phyloP scores from a whole-genome alignment of 805 yeast species.

The Starmera caribaea region DNA sequence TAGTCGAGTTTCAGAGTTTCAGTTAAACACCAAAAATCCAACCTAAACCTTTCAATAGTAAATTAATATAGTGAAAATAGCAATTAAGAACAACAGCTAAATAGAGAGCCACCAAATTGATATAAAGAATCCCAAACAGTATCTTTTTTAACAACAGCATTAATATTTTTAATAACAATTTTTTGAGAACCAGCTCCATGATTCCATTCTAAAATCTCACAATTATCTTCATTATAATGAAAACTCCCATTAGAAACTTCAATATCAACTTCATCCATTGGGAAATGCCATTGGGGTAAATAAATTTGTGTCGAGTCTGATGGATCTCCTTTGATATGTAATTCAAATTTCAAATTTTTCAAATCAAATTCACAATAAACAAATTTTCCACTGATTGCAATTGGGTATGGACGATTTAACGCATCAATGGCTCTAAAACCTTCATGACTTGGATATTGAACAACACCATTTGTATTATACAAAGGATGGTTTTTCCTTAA shows the following conservation, averaged over 20 bases:
- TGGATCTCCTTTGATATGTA: slow-evolving; percentile 32
- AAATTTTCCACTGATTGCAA: slow-evolving; percentile 53
- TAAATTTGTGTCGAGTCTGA: slow-evolving; percentile 47
- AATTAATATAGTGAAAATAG: no score
- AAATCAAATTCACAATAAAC: slow-evolving; percentile 50
- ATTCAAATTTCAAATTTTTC: slow-evolving; percentile 31
- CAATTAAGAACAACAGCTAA: no score
- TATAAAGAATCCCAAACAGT: neutral
- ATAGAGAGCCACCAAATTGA: no score
- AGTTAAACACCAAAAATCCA: no score
- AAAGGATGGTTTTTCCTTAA: neutral
- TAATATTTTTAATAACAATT: slow-evolving; percentile 15
- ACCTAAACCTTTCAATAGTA: no score
- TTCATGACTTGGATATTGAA: slow-evolving; percentile 16
- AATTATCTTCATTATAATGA: slow-evolving; percentile 34
- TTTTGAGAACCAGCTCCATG: slow-evolving; percentile 38
- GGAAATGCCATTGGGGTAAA: slow-evolving; percentile 69
- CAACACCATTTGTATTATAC: neutral
- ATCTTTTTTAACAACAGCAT: neutral
- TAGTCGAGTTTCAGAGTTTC: no score
- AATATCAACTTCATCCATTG: slow-evolving; percentile 35
- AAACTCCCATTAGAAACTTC: slow-evolving; percentile 48
- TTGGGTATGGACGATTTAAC: slow-evolving; percentile 67
- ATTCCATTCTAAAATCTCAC: slow-evolving; percentile 61
- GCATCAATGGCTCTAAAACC: slow-evolving; percentile 76